Base-by-base conservation (phyloP, 2,329 filamentous ascomycete genomes). In the Apiospora sp. region DNA sequence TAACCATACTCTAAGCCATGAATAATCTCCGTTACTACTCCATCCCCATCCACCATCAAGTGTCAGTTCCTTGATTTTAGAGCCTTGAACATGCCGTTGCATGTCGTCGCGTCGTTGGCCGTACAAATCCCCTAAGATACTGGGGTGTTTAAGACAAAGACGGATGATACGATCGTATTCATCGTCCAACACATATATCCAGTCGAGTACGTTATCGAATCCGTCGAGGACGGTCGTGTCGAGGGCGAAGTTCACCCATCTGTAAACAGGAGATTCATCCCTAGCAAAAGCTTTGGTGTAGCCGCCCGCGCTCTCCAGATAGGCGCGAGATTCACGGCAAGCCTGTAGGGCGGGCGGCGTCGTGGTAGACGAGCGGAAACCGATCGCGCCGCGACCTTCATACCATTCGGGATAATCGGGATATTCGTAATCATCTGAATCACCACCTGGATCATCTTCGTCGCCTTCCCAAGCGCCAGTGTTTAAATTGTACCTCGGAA, bases 71-170 rank as follows among this genome's bases (percentile, higher is more conserved):
- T n/a, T 49, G 46, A 49, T 41, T 2, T 41, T 10, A 10, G 10
- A 10, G 37, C 6, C 2, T 37, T 10, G 37, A 37, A 37, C 37
- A 37, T 37, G 8, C 37, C 6, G 8, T 37, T 7, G 6, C 37
- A 37, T 6, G 37, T 7, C 5, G 37, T 10, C 37, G 8, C 1
- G 37, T 37, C 1, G 37, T 37, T 37, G 6, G 5, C 8, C 6
- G 37, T 7, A 37, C 6, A 7, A 37, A 1, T 37, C 6, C 37
- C 16, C 46, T 1, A 48, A 7, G 46, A 19, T 48, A 3, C 7
- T 4, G 16, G 0, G 0, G 24, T 4, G 4, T 0, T 1, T 24
- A 5, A 14, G 4, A 13, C 7, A 2, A 8, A 54, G 49, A 14
- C 13, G n/a, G 1, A 13, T 2, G 10, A 54, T 54, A 10, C n/a